Conservation (phyloP, 2,329 filamentous ascomycete genomes). For the Arthrobotrys sphaeroides region DNA sequence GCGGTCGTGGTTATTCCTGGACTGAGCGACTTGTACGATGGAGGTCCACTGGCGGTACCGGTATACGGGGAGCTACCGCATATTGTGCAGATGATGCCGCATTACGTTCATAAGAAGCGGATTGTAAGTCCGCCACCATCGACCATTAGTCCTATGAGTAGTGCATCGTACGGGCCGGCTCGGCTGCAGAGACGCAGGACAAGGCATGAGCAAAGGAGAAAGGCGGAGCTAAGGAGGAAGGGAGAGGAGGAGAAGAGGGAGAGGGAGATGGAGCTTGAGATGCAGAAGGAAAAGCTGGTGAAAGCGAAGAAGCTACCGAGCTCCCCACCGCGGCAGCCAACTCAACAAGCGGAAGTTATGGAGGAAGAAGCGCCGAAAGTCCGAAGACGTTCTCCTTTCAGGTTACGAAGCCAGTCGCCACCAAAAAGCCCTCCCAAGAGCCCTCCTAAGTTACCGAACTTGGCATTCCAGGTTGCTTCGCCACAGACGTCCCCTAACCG, state of each 20-base stretch:
- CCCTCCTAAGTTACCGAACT: conserved; percentile 31
- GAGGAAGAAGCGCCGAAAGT: conserved; percentile 53
- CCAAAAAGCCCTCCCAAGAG: conserved; percentile 31
- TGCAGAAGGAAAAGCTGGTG: conserved; percentile 2
- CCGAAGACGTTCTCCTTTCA: conserved; percentile 45
- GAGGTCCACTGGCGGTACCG: conserved; percentile 36
- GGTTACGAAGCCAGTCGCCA: conserved; percentile 40
- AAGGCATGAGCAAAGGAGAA: conserved; percentile 37
- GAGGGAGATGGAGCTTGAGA: background rate
- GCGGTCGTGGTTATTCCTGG: conserved; percentile 50
- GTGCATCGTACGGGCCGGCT: conserved; percentile 46
- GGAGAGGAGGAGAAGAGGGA: conserved; percentile 10
- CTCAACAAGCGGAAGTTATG: conserved; percentile 30
- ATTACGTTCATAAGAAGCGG: conserved; percentile 47
- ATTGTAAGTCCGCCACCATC: conserved; percentile 49
- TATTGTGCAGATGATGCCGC: conserved; percentile 52
- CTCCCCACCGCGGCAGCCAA: conserved; percentile 12
- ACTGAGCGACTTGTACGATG: conserved; percentile 46
- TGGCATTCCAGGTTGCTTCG: conserved; percentile 46
- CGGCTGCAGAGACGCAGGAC: conserved; percentile 39
- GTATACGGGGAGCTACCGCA: conserved; percentile 50
- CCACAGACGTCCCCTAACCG: conserved; percentile 28
- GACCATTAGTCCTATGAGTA: conserved; percentile 53
- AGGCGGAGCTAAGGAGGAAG: conserved; percentile 24
- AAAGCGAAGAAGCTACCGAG: conserved; percentile 27